Evolutionary conservation across 306 rosid genomes (phyloP), one percentile per base, ranked within the genome.

Genomic region (Alnus glutinosa): DNA sequence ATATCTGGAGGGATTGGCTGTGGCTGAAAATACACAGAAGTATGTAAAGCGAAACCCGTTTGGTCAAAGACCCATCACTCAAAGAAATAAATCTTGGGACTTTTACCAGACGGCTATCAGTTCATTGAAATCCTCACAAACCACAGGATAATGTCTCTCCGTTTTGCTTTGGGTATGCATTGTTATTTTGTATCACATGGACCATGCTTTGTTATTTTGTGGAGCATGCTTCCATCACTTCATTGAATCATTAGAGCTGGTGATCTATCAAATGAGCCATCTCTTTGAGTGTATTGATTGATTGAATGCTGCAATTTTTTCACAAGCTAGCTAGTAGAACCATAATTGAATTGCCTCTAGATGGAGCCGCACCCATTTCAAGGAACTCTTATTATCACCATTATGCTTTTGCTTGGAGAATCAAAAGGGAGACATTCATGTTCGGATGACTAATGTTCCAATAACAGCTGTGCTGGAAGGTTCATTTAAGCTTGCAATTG

Each of bases 41-140:
- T 94, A 84, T 37, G 79, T 92, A 67, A 89, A 80, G 83, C 69
- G 74, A 66, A 81, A 87, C 77, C 96, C 92, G 14, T 89, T 84
- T 83, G 37, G 37, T 82, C 92, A 94, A 82, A 51, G 79, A 13
- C 81, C 81, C 8, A 87, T 92, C 28, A 61, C 51, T 18, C 82
- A 87, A 77, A 82, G 13, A 70, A 89, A 87, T 70, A 37, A 83
- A 83, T 75, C 77, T 64, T 94, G 97, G 98, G 80, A 74, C 51
- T 94, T 92, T 72, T 94, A 92, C 86, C 74, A 42, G 66, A 9
- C 32, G 36, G 90, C 88, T 78, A 54, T 92, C 7, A n/a, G 63
- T 39, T 68, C 81, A 47, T 80, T 80, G 66, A 57, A 44, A 14
- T 68, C 89, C 32, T 54, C 74, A 37, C 75, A 62, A 57, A 80